Evolutionary conservation across 2,329 filamentous ascomycete genomes (phyloP).

Genomic region (Sclerotiophoma versabilis): DNA sequence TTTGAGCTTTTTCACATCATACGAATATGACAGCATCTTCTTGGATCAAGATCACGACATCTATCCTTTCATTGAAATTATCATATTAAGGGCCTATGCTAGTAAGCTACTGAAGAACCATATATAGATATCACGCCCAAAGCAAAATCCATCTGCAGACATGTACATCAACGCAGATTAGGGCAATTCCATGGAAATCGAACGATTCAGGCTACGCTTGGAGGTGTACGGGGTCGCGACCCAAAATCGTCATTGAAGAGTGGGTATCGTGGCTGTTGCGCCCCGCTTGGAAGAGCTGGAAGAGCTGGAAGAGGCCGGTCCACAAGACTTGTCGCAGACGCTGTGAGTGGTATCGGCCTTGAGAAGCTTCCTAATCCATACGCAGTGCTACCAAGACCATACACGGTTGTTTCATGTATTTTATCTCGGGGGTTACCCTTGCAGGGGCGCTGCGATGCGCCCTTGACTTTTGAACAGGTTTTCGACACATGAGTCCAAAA

Average conservation of each 20-base stretch:
- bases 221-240: not conserved
- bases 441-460: not conserved
- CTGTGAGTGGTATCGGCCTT: not conserved
- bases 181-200: not conserved
- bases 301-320: not conserved
- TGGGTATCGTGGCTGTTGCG: not conserved
- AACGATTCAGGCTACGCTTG: not conserved
- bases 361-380: not conserved
- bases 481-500: slow-evolving; percentile 1
- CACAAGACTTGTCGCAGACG: not conserved
- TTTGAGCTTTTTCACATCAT: no score
- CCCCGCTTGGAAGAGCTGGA: not conserved
- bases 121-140: no score
- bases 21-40: no score
- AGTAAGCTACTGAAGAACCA: no score
- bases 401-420: not conserved
- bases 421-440: not conserved
- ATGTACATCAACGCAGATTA: no score
- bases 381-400: not conserved
- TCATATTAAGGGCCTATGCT: no score
- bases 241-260: slow-evolving; percentile 2
- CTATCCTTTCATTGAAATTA: no score
- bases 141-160: no score
- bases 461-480: not conserved
- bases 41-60: no score